Conservation (phyloP, 2,329 filamentous ascomycete genomes). For the Aureobasidium namibiae region DNA sequence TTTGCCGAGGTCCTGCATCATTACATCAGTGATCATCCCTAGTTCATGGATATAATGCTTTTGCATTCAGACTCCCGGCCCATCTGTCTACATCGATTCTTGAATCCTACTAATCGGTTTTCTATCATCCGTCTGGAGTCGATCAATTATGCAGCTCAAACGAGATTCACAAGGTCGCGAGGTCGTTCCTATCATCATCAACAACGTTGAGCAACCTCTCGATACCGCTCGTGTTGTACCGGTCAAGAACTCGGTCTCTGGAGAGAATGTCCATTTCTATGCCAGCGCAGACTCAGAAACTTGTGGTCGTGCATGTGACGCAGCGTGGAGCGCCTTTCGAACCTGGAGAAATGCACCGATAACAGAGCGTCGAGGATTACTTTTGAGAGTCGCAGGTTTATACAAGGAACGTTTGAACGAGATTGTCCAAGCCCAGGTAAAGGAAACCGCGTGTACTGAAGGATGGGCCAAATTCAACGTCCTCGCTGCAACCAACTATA, state of each 20-base stretch:
- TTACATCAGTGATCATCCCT: too few relatives aligned
- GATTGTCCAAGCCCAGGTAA: conserved; percentile 22
- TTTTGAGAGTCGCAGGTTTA: conserved; percentile 23
- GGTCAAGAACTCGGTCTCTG: conserved; percentile 19
- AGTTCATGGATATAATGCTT: too few relatives aligned
- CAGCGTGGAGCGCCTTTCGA: conserved; percentile 23
- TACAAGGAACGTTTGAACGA: conserved; percentile 21
- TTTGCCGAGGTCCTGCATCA: too few relatives aligned
- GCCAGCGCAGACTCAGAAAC: conserved; percentile 18
- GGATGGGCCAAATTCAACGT: conserved; percentile 25
- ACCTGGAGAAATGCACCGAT: conserved; percentile 23
- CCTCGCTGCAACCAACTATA: conserved; percentile 24
- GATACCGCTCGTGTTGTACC: conserved; percentile 18
- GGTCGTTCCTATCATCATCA: conserved; percentile 24
- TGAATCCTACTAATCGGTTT: too few relatives aligned
- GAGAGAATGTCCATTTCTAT: conserved; percentile 23
- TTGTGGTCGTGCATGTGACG: conserved; percentile 21
- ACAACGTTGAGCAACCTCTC: conserved; percentile 19
- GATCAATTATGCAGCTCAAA: conserved; percentile 14
- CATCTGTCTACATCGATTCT: too few relatives aligned
- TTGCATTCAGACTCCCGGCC: too few relatives aligned
- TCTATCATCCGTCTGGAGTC: too few relatives aligned
- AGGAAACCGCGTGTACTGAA: conserved; percentile 33
- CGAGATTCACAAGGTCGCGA: conserved; percentile 17
- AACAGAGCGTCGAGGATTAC: conserved; percentile 22